Base-by-base conservation (phyloP, 805 yeast species). In the Cyberlindnera sargentensis region DNA sequence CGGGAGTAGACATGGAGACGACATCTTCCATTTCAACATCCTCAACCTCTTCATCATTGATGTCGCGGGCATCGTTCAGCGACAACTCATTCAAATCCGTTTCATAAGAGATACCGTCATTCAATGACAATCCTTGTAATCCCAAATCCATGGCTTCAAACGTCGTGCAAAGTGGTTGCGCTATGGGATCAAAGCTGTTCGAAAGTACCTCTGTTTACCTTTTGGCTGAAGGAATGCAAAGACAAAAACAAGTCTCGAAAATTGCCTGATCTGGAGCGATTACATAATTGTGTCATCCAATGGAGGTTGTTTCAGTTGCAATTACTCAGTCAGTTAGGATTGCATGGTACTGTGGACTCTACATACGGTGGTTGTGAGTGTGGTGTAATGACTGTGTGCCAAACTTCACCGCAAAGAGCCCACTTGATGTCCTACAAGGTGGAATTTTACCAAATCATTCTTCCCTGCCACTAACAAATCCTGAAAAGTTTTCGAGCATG, bases 1-100 rank as follows among this genome's bases (percentile, higher is more conserved):
- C 8, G 36, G 44, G 44, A 4, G 44, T 41, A 3, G 43, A 40
- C 29, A 25, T 31, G 9, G 30, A 37, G 10, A 37, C 29, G 8
- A 36, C 34, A 27, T 36, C 40, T 5, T 30, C 29, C 39, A 36
- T 35, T 24, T 31, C 36, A 25, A 41, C 39, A 23, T 34, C 38
- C 8, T n/a, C 37, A n/a, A 29, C 36, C 24, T 27, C 30, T 8
- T 9, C 34, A n/a, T 29, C 34, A 37, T 23, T 32, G 29, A 15
- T 29, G 29, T 3, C 20, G 9, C 9, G 15, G 25, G 20, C 31
- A 6, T 39, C 8, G 29, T 20, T 11, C 6, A 40, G 39, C 26
- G 43, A 34, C 30, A 40, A 35, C 3, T 35, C 35, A 9, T n/a
- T 31, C 5, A 37, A 26, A 23, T 31, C 33, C 6, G 34, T 9